Evolutionary conservation across 768 basidiomycete species (phyloP).

Genomic region (Suillus cothurnatus): DNA sequence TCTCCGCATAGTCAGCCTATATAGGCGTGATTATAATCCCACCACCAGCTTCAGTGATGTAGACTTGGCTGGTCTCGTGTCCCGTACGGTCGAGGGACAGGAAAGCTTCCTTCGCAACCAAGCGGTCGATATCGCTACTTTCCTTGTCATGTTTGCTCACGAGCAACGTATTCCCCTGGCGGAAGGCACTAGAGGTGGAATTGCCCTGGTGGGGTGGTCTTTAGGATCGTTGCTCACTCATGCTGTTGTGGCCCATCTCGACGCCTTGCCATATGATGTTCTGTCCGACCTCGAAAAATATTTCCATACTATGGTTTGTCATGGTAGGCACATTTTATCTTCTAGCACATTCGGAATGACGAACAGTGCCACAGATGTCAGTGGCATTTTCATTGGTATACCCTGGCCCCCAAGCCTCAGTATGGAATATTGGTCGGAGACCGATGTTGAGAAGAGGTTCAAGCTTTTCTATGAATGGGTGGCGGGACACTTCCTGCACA

Average conservation of each 20-base stretch:
- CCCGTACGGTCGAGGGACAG: neutral
- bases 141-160: conserved; percentile 9
- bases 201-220: conserved; percentile 14
- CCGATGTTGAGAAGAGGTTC: neutral
- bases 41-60: conserved; percentile 25
- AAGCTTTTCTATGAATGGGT: conserved; percentile 7
- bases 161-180: conserved; percentile 8
- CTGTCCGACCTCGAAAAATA: conserved; percentile 4
- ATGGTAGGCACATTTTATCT: neutral
- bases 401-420: neutral
- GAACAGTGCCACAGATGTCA: neutral
- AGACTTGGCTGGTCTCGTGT: neutral
- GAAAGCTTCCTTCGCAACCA: conserved; percentile 2
- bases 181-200: conserved; percentile 5
- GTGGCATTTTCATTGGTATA: neutral
- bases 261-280: neutral
- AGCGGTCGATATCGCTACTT: conserved; percentile 9
- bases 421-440: neutral
- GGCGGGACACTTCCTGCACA: conserved; percentile 4
- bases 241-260: conserved; percentile 11
- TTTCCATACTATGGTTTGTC: conserved; percentile 9
- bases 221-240: conserved; percentile 7
- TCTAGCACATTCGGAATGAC: neutral
- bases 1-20: conserved; percentile 25
- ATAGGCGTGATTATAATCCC: conserved; percentile 29